Evolutionary conservation across 352 stramenopile genomes (phyloP).

Genomic region (Phytophthora palmivora): DNA sequence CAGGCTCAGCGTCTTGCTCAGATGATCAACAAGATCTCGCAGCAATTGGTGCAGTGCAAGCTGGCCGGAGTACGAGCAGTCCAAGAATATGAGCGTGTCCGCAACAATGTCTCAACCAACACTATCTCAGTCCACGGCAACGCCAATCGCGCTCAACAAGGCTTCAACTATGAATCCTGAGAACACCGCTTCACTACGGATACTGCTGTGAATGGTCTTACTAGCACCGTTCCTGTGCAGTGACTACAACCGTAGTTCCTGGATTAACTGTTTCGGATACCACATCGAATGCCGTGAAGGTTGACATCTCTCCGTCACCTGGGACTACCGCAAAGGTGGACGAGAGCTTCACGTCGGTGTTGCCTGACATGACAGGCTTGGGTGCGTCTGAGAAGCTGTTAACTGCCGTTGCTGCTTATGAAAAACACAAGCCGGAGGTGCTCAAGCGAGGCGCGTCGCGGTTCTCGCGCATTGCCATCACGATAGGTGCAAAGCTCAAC

Average conservation of each 20-base stretch:
- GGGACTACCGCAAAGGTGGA: slow-evolving; percentile 35
- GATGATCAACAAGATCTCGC: slow-evolving; percentile 89
- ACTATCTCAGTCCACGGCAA: slow-evolving; percentile 31
- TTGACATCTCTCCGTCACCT: slow-evolving; percentile 10
- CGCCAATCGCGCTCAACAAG: slow-evolving; percentile 46
- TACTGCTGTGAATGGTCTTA: slow-evolving; percentile 21
- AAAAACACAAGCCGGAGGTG: slow-evolving; percentile 86
- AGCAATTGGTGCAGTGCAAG: slow-evolving; percentile 87
- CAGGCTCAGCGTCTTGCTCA: slow-evolving; percentile 78
- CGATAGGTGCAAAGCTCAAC: slow-evolving; percentile 81
- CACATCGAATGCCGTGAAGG: slow-evolving; percentile 19
- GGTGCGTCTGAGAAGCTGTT: slow-evolving; percentile 81
- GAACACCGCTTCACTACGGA: slow-evolving; percentile 8
- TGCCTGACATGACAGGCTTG: slow-evolving; percentile 77
- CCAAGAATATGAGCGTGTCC: slow-evolving; percentile 53
- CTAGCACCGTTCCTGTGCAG: slow-evolving; percentile 11
- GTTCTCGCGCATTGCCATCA: slow-evolving; percentile 75
- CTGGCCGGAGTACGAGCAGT: slow-evolving; percentile 81
- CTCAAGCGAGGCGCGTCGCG: slow-evolving; percentile 63
- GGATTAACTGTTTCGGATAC: slow-evolving; percentile 18
- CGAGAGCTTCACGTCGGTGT: slow-evolving; percentile 70
- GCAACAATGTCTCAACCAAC: slow-evolving; percentile 32
- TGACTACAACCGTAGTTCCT: slow-evolving; percentile 9
- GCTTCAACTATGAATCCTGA: slow-evolving; percentile 46
- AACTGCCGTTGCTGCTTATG: slow-evolving; percentile 78